Conservation (phyloP, 306 rosid genomes). For the Cucurbita ficifolia region DNA sequence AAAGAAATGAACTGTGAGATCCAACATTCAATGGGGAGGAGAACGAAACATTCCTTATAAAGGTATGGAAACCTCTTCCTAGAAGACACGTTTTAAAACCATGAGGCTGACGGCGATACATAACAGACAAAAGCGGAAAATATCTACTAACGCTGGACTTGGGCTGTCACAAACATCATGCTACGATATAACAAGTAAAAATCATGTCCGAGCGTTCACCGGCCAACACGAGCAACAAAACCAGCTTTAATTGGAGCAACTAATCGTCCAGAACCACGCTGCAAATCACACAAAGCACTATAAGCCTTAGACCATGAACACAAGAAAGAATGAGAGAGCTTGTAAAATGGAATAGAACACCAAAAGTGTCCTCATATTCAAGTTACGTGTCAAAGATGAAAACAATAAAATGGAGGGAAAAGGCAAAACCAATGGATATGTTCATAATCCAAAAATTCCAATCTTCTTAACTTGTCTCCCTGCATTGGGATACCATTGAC, state of each 20-base stretch:
- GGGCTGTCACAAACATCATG: neutral
- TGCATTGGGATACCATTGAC: neutral
- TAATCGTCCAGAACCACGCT: slow-evolving; percentile 91
- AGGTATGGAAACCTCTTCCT: too few relatives aligned
- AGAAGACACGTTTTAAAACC: too few relatives aligned
- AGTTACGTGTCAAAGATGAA: neutral
- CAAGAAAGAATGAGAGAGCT: neutral
- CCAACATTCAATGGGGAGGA: too few relatives aligned
- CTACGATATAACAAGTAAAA: neutral
- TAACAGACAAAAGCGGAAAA: too few relatives aligned
- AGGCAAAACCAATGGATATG: neutral
- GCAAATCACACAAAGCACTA: slow-evolving; percentile 17
- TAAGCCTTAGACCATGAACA: neutral
- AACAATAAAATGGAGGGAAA: neutral
- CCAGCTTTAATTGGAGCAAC: slow-evolving; percentile 97
- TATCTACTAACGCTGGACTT: too few relatives aligned
- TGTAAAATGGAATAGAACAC: neutral
- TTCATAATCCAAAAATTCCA: neutral
- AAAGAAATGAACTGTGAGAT: too few relatives aligned
- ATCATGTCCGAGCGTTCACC: slow-evolving; percentile 59
- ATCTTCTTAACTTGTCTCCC: neutral
- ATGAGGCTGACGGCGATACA: too few relatives aligned
- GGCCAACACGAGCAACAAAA: slow-evolving; percentile 92
- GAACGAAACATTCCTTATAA: too few relatives aligned
- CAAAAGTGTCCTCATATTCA: neutral